A percentile compares a stretch with the other conserved stretches of the same genome.
These are phyloP conservation scores for Aspergillus sp. DNA, from an alignment of 2,329 filamentous ascomycete genomes.

Conservation along the genomic window DNA sequence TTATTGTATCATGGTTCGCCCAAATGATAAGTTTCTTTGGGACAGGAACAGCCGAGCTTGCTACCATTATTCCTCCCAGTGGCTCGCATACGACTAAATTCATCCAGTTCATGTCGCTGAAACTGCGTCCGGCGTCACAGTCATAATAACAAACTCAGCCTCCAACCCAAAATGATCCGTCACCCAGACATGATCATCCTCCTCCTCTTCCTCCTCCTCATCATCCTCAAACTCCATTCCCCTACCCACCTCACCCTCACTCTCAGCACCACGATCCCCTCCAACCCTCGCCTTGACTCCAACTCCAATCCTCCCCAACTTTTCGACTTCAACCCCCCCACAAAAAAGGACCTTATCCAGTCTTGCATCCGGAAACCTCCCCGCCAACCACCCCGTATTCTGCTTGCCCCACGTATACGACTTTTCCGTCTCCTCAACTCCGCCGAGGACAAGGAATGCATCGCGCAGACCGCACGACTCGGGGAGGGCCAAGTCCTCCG, in stretches of 20 bases:
- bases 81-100: no score
- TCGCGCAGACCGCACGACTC: conserved; percentile 56
- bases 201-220: conserved; percentile 34
- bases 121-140: no score
- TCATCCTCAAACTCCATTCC: not conserved
- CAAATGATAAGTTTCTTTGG: no score
- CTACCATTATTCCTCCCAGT: no score
- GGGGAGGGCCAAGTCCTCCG: conserved; percentile 54
- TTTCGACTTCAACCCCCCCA: conserved; percentile 36
- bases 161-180: conserved; percentile 57
- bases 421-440: conserved; percentile 54
- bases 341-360: conserved; percentile 61
- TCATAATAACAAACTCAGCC: conserved; percentile 29
- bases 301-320: conserved; percentile 55
- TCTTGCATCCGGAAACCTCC: conserved; percentile 54
- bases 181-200: conserved; percentile 53
- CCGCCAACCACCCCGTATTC: conserved; percentile 44
- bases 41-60: no score
- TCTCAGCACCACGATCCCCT: not conserved
- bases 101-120: no score
- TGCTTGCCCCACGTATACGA: conserved; percentile 66
- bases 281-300: conserved; percentile 34
- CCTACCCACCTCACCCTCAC: conserved; percentile 30
- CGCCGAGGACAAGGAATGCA: conserved; percentile 58
- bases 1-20: no score